Conservation (phyloP, 2,329 filamentous ascomycete species). For the Didymellaceae sp. region DNA sequence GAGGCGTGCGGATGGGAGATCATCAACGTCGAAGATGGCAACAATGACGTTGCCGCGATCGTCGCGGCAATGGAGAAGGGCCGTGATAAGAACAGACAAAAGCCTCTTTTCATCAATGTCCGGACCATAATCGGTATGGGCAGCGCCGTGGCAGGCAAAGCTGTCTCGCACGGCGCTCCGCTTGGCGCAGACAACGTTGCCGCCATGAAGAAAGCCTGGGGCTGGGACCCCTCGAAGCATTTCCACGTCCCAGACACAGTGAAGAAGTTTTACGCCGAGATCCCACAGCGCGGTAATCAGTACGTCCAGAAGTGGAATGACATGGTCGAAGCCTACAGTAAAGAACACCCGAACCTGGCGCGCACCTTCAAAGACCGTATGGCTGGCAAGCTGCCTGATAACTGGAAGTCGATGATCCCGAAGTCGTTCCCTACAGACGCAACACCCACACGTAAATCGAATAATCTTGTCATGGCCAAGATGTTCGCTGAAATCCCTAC, state of each 20-base stretch:
- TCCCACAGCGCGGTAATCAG: constrained; percentile 54
- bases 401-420: constrained; percentile 60
- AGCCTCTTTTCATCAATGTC: constrained; percentile 64
- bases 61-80: constrained; percentile 55
- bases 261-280: constrained; percentile 59
- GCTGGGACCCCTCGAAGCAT: constrained; percentile 56
- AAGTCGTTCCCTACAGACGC: constrained; percentile 55
- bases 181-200: constrained; percentile 61
- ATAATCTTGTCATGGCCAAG: constrained; percentile 58
- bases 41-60: constrained; percentile 57
- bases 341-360: constrained; percentile 56
- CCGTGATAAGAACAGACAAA: constrained; percentile 52
- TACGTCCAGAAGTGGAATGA: constrained; percentile 58
- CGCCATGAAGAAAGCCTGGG: constrained; percentile 57
- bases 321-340: constrained; percentile 52
- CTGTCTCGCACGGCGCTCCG: constrained; percentile 63
- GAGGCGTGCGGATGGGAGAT: constrained; percentile 62
- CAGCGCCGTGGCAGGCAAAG: constrained; percentile 53
- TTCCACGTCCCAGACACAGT: constrained; percentile 55
- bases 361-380: constrained; percentile 58
- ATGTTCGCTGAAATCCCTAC: constrained; percentile 81
- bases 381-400: constrained; percentile 54
- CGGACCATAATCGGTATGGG: constrained; percentile 61
- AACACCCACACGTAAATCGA: constrained; percentile 60
- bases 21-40: constrained; percentile 59